Percentiles rank a stretch among this genome's conserved stretches.
phyloP scores from a whole-genome alignment of 169 alveolate genomes.

The Plasmodium knowlesi region DNA sequence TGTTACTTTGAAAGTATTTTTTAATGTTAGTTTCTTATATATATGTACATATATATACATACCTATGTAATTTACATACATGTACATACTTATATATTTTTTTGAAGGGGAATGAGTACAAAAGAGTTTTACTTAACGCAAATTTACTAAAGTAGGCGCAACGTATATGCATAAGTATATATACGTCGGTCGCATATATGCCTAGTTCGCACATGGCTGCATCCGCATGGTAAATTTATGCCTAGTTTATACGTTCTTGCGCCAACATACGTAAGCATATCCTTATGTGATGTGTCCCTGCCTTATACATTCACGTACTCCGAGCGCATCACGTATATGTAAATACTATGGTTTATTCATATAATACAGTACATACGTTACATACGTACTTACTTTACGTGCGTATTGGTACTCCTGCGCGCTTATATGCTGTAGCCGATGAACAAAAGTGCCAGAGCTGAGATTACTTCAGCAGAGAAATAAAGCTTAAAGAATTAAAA shows the following conservation, averaged over 20 bases:
- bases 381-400: background rate
- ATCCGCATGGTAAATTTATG: background rate
- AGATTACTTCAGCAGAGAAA: background rate
- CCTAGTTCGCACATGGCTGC: background rate
- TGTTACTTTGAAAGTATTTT: conserved; percentile 2
- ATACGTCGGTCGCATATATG: background rate
- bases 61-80: background rate
- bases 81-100: background rate
- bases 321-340: background rate
- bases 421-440: background rate
- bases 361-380: background rate
- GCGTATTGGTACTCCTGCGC: background rate
- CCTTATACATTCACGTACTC: background rate
- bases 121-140: background rate
- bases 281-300: background rate
- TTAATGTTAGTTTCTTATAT: background rate
- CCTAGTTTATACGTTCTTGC: background rate
- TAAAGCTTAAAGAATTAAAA: background rate
- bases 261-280: background rate
- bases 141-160: background rate
- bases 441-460: background rate
- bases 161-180: background rate
- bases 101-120: background rate
- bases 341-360: background rate
- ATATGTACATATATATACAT: background rate